Conservation (phyloP, 2,329 filamentous ascomycete genomes). For the Parafenestella ontariensis region DNA sequence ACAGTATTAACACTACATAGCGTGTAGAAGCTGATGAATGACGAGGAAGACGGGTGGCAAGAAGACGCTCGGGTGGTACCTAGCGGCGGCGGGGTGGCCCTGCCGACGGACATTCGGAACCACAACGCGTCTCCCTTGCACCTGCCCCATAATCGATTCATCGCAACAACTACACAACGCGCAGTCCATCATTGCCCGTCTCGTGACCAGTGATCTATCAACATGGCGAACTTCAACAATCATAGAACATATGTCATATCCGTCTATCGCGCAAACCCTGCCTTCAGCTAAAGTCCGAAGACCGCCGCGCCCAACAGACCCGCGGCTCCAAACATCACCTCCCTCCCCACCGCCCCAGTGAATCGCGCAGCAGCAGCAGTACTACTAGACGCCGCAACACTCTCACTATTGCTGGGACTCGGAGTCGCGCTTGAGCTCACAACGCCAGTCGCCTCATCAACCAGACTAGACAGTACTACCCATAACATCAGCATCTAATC, state of each 20-base stretch:
- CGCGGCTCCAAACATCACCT: conserved; percentile 14
- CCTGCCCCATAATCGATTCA: too few relatives aligned
- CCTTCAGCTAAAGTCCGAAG: conserved; percentile 4
- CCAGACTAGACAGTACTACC: conserved; percentile 6
- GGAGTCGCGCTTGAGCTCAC: neutral
- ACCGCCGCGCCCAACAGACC: conserved; percentile 10
- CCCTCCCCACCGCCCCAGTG: conserved; percentile 1
- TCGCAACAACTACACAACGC: too few relatives aligned
- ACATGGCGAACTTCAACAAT: neutral
- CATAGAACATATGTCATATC: too few relatives aligned
- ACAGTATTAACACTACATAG: too few relatives aligned
- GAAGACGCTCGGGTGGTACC: too few relatives aligned
- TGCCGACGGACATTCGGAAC: too few relatives aligned
- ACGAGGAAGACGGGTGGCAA: too few relatives aligned
- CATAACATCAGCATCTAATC: neutral
- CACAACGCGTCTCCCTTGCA: too few relatives aligned
- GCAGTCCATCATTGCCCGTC: too few relatives aligned
- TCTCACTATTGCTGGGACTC: neutral
- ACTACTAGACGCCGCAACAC: neutral
- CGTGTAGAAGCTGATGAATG: too few relatives aligned
- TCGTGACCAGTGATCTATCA: neutral
- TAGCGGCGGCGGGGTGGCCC: too few relatives aligned
- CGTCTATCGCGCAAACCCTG: neutral
- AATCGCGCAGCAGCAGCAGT: conserved; percentile 3
- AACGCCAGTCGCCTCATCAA: conserved; percentile 7